Base-by-base conservation (phyloP, 345 rosid species). In the Iberis pinnata region DNA sequence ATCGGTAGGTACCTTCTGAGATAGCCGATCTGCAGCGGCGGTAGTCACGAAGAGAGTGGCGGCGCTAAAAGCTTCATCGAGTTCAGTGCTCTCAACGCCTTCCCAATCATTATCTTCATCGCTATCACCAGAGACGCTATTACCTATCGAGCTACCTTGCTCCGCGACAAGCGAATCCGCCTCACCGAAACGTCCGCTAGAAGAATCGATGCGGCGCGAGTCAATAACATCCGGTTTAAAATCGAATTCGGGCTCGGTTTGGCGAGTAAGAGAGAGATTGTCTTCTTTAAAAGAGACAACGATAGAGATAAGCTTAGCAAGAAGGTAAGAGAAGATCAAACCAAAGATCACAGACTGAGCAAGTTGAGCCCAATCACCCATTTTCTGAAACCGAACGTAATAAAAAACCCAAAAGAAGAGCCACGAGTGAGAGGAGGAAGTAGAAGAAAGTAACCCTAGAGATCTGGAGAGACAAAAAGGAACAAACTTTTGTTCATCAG, bases 71-170 rank as follows among this genome's bases (percentile, higher is more conserved):
- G 73, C 69, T 66, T 81, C 93, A 37, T 92, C 98, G 41, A 92
- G 67, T 67, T 84, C 96, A 53, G 90, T 85, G 68, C 80, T 83
- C 80, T 88, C 98, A 12, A 88, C 95, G 24, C 95, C 96, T 65
- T 92, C 96, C 98, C 98, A 88, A 45, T 84, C 96, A 15, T 84
- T 85, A 6, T 78, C 89, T 1, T 68, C 83, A 2, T 26, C 72
- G 14, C 32, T 69, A 7, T 69, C 82, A 9, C 72, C 82, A 16
- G 56, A 68, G 19, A 53, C 58, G 68, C 81, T 82, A 39, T 80
- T 89, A 38, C 69, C 75, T 61, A 88, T 74, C 8, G 78, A 76
- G 73, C 98, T 82, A 4, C 98, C 95, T 6, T 75, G 84, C 70
- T 82, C 96, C 15, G 93, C 93, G 7, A 73, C 53, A 40, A 81